phyloP scores from a whole-genome alignment of 345 rosid genomes.

The Sonneratia caseolaris region DNA sequence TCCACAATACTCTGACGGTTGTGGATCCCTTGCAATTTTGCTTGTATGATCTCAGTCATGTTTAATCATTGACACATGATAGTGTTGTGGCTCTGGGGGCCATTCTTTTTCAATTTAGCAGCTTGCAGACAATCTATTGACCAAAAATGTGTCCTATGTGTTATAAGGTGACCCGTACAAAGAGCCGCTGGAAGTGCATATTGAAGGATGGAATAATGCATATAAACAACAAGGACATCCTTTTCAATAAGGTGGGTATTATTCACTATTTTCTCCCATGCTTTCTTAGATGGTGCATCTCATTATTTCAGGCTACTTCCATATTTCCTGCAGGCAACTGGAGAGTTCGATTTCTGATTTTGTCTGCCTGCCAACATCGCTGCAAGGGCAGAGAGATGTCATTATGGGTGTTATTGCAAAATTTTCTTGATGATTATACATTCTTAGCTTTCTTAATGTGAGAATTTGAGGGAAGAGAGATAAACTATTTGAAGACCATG shows the following conservation, averaged over 20 bases:
- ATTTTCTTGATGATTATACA: neutral
- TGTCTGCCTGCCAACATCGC: neutral
- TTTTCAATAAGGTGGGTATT: constrained; percentile 71
- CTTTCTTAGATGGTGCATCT: constrained; percentile 1
- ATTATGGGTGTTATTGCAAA: neutral
- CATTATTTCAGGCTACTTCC: neutral
- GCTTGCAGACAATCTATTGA: neutral
- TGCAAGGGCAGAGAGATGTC: neutral
- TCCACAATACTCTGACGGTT: no score
- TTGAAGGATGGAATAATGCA: constrained; percentile 98
- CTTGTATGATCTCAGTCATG: neutral
- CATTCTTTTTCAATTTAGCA: neutral
- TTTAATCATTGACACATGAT: neutral
- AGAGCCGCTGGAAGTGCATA: constrained; percentile 92
- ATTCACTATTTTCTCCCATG: neutral
- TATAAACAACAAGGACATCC: constrained; percentile 86
- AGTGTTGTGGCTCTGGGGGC: neutral
- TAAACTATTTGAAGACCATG: neutral
- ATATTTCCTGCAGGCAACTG: constrained; percentile 56
- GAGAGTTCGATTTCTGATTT: constrained; percentile 89
- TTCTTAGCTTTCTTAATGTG: neutral
- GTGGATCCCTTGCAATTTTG: neutral
- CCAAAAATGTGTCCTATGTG: neutral
- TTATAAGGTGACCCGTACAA: constrained; percentile 80
- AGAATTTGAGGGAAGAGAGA: neutral